Evolutionary conservation across 2,329 filamentous ascomycete genomes (phyloP).

Genomic region (Diaporthe sp.): DNA sequence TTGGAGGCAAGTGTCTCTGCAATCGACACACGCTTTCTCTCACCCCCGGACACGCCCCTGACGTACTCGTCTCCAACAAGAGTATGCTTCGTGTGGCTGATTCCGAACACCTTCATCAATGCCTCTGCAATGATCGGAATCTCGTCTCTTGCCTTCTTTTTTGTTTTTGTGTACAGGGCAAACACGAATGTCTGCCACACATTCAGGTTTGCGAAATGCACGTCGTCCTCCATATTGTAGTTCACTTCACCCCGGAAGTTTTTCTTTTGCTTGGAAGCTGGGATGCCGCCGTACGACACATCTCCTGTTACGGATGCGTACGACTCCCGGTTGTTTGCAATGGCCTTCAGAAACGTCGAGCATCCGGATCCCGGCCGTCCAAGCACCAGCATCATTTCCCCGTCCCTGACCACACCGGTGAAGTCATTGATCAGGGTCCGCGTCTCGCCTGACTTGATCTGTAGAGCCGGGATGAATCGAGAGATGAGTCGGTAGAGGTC

Average conservation of each 20-base stretch:
- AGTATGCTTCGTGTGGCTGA: conserved; percentile 76
- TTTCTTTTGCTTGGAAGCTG: conserved; percentile 61
- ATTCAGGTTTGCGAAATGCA: conserved; percentile 78
- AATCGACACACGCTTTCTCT: conserved; percentile 82
- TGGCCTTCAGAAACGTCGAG: conserved; percentile 70
- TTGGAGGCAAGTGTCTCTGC: conserved; percentile 75
- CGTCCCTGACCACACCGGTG: conserved; percentile 67
- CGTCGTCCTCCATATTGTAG: conserved; percentile 73
- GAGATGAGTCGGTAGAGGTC: conserved; percentile 78
- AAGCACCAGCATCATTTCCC: conserved; percentile 71
- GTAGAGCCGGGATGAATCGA: conserved; percentile 52
- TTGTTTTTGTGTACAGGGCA: conserved; percentile 75
- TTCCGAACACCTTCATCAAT: conserved; percentile 77
- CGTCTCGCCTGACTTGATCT: conserved; percentile 30
- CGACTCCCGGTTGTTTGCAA: conserved; percentile 77
- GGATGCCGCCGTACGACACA: conserved; percentile 71
- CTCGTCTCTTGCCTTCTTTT: conserved; percentile 73
- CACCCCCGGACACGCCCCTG: conserved; percentile 72
- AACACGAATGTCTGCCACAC: conserved; percentile 78
- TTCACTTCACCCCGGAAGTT: conserved; percentile 74
- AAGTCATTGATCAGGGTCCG: conserved; percentile 62
- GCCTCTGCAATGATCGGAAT: conserved; percentile 70
- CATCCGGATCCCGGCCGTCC: conserved; percentile 71
- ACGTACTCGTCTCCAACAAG: conserved; percentile 78
- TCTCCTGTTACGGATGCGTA: conserved; percentile 76